Base-by-base conservation (phyloP, 2,329 filamentous ascomycete species). In the Monilinia fructigena region DNA sequence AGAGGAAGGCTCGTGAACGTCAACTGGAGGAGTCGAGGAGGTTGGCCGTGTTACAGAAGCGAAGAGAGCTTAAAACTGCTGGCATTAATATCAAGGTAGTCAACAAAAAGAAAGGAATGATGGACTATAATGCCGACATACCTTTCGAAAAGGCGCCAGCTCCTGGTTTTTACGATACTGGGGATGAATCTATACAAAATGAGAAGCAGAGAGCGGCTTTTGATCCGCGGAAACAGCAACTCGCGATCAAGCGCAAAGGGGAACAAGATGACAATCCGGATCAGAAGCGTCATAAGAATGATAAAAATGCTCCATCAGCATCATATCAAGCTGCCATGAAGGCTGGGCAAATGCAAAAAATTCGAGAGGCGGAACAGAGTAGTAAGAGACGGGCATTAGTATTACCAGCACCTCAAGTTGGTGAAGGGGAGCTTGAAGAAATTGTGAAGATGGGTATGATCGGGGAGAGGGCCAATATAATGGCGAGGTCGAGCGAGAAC, bases 41-140 rank as follows among this genome's bases (percentile, higher is more conserved):
- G 65, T 80, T 99, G 69, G 95, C 95, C 1, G 87, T 94, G 48
- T 81, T 99, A 69, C 95, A 98, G 81, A 99, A 99, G 82, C 88
- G 95, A 50, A 87, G 95, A 72, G 95, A 99, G 80, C 86, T 99
- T 71, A 99, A 99, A 81, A 96, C 93, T 76, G 93, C 95, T 1
- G 95, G 95, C 58, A 98, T 99, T 80, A 99, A 99, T 78, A 93
- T 98, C 81, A 99, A 98, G 79, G 89, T 98, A 66, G 88, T 88
- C 3, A 95, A 90, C 18, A 87, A 90, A 68, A 98, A 98, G 82
- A 89, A 92, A 82, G 95, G 95, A 0, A 90, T 98, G 81, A 99
- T 99, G 92, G 95, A 99, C 79, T 99, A 99, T 82, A 99, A 99
- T 78, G 95, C 95, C 73, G 95, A 99, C 74, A 96, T 99, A 71